These are phyloP conservation scores for Euptelea pleiosperma DNA, from an alignment of 164 flowering plant genomes.

Conservation along the genomic window DNA sequence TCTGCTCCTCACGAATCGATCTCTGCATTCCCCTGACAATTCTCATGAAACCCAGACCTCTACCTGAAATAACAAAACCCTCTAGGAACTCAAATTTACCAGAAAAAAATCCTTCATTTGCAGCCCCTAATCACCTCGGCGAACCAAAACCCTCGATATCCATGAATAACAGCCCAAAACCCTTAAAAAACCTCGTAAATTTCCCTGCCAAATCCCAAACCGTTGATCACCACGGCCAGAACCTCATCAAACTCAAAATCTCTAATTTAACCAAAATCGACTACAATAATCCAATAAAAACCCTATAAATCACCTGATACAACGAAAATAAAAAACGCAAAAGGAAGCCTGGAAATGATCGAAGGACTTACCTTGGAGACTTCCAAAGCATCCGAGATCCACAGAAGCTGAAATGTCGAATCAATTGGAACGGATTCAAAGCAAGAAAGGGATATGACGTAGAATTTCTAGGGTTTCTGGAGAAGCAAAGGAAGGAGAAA, in stretches of 20 bases:
- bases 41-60: slow-evolving; percentile 84
- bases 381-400: slow-evolving; percentile 2
- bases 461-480: slow-evolving; percentile 13
- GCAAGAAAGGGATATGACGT: not conserved
- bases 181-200: not conserved
- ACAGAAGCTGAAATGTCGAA: not conserved
- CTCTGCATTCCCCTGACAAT: slow-evolving; percentile 99
- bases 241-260: not conserved
- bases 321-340: not conserved
- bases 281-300: not conserved
- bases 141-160: slow-evolving; percentile 6
- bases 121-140: slow-evolving; percentile 2
- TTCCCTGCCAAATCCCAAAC: too few species aligned
- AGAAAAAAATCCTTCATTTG: slow-evolving; percentile 14
- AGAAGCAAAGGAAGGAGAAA: not conserved
- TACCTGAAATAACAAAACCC: slow-evolving; percentile 37
- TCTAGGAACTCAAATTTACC: slow-evolving; percentile 32
- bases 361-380: slow-evolving; percentile 5
- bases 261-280: not conserved
- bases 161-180: not conserved
- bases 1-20: slow-evolving; percentile 52
- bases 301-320: not conserved
- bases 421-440: not conserved
- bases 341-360: not conserved
- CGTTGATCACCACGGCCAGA: too few species aligned